phyloP scores from a whole-genome alignment of 306 rosid genomes.

The Malus sieversii region DNA sequence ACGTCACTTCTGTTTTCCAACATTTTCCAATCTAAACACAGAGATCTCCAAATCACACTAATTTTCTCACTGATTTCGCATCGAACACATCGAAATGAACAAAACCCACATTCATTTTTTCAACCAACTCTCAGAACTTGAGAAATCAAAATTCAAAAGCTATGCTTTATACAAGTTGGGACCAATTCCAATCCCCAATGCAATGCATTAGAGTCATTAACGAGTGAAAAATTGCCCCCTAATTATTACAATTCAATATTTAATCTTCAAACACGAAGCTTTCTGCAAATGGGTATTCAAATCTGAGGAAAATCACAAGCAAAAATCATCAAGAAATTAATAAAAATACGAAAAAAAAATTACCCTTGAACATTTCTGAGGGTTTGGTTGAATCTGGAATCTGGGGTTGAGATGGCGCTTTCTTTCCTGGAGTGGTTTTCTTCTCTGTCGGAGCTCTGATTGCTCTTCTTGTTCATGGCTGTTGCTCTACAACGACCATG shows the following conservation, averaged over 20 bases:
- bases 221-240: conserved; percentile 9
- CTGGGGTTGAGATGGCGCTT: conserved; percentile 35
- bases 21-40: conserved; percentile 14
- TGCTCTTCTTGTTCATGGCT: conserved; percentile 49
- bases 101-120: conserved; percentile 2
- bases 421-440: conserved; percentile 48
- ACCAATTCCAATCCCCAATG: conserved; percentile 3
- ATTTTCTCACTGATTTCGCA: not conserved
- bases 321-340: not conserved
- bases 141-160: conserved; percentile 24
- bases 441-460: conserved; percentile 19
- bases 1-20: conserved; percentile 2
- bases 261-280: conserved; percentile 12
- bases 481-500: conserved; percentile 26
- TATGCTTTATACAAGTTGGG: conserved; percentile 4
- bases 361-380: conserved; percentile 94
- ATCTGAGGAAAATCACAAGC: conserved; percentile 16
- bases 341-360: conserved; percentile 4
- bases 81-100: conserved; percentile 17
- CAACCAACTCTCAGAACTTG: conserved; percentile 2
- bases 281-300: conserved; percentile 3
- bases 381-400: conserved; percentile 86
- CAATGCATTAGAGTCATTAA: not conserved
- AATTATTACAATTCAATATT: not conserved
- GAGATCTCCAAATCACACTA: conserved; percentile 21